A percentile compares a stretch with the other conserved stretches of the same genome.
phyloP scores from a whole-genome alignment of 345 rosid genomes.

The Corchorus olitorius region DNA sequence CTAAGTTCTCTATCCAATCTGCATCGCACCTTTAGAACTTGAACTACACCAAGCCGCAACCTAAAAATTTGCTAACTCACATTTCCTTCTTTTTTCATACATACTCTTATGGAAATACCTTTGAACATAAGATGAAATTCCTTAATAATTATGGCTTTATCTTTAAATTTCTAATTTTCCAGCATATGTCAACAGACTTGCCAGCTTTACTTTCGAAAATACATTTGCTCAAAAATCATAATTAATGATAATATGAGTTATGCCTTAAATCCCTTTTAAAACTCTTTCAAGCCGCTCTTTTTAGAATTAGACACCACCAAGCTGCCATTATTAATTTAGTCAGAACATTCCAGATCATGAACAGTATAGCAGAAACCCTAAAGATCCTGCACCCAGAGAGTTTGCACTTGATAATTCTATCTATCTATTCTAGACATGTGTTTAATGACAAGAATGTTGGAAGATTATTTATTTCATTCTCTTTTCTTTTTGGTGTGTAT shows the following conservation, averaged over 20 bases:
- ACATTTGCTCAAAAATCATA: slow-evolving; percentile 5
- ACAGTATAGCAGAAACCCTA: neutral
- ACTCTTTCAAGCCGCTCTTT: neutral
- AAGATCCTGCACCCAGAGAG: neutral
- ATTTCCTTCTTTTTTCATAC: neutral
- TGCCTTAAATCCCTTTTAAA: neutral
- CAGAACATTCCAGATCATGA: neutral
- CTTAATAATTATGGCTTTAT: neutral
- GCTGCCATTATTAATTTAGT: neutral
- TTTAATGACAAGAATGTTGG: neutral
- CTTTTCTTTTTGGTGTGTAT: too few relatives aligned
- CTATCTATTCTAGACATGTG: neutral
- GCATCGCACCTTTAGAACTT: neutral
- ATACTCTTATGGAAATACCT: neutral
- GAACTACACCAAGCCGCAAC: neutral
- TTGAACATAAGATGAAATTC: neutral
- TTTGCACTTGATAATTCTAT: neutral
- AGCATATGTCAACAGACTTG: neutral
- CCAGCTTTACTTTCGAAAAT: neutral
- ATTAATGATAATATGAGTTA: neutral
- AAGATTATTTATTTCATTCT: too few relatives aligned
- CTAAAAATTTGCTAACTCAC: neutral
- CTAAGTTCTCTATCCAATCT: neutral
- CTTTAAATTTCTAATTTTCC: neutral
- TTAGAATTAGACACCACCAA: neutral